Base-by-base conservation (phyloP, 1,284 basidiomycete species). In the Irpex rosettiformis region DNA sequence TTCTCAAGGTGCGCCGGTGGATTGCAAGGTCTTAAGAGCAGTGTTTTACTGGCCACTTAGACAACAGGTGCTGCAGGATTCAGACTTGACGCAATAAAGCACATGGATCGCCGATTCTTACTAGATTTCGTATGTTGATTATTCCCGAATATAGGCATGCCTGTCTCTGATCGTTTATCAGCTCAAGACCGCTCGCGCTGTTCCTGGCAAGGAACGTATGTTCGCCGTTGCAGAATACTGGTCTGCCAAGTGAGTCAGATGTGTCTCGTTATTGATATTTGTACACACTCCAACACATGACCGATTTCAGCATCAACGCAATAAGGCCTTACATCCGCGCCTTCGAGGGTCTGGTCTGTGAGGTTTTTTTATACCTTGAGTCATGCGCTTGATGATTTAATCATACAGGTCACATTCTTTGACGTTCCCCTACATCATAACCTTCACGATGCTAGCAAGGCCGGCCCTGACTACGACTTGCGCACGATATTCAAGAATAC, bases 81-180 rank as follows among this genome's bases (percentile, higher is more conserved):
- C 73, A 81, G 94, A 48, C 80, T 96, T 37, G 94, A 96, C 66
- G 94, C 94, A 10, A 91, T 94, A 67, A 96, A 95, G 70, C 89
- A 92, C 64, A 86, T 90, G 59, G 89, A 92, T 68, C 75, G 79
- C 58, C 73, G 74, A 27, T 92, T 91, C 65, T 71, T 89, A 16
- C 66, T 81, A 2, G 76, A 80, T 52, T 91, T 89, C 73, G 90
- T 91, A 62, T 70, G 82, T 72, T 11, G 24, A 6, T 33, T 24
- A 24, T 24, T n/a, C 48, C 10, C 10, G n/a, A 24, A 24, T 22
- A 24, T n/a, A 24, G 21, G 21, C 4, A 22, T 33, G 53, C 42
- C 10, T 33, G 53, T 42, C 10, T 24, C 10, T 40, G n/a, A 28
- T 22, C n/a, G 29, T 37, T 37, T 16, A n/a, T 21, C 58, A 89